A percentile compares a stretch with the other conserved stretches of the same genome.
phyloP scores from a whole-genome alignment of 371 early-diverging fungal genomes.

The Rhizomucor miehei region DNA sequence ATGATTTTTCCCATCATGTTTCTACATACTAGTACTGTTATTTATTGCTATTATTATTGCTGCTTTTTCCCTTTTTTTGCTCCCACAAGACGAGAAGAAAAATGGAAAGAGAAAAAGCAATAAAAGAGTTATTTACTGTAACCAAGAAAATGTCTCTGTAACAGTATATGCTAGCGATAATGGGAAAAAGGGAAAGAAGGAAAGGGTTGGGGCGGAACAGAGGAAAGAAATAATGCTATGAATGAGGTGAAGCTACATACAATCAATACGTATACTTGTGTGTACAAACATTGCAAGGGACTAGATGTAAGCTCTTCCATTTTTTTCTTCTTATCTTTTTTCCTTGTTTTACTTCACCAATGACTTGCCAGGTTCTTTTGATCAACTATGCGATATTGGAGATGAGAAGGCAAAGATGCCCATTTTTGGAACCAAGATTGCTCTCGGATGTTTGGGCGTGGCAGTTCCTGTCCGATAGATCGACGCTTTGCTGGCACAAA shows the following conservation, averaged over 20 bases:
- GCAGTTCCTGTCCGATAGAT: conserved; percentile 4
- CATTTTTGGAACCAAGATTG: conserved; percentile 23
- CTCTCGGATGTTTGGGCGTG: conserved; percentile 1
- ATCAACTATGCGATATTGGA: conserved; percentile 22
- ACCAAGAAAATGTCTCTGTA: background rate
- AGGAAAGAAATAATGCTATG: background rate
- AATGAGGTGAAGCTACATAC: background rate
- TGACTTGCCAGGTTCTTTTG: conserved; percentile 31
- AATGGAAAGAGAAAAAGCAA: conserved; percentile 6
- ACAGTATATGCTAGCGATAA: background rate
- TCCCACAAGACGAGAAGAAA: background rate
- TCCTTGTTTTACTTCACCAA: conserved; percentile 23
- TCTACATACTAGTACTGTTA: background rate
- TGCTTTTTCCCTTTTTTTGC: too few relatives aligned
- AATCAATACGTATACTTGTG: background rate
- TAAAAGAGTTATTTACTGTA: background rate
- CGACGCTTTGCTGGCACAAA: background rate
- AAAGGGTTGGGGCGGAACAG: background rate
- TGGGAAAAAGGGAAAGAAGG: background rate
- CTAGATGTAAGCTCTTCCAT: conserved; percentile 5
- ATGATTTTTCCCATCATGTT: background rate
- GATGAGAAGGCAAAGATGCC: conserved; percentile 22
- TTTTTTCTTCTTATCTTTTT: conserved; percentile 7
- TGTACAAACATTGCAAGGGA: background rate
- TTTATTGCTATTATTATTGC: too few relatives aligned